These are phyloP conservation scores for Dactylellina drechsleri DNA, from an alignment of 2,329 filamentous ascomycete genomes.

Conservation along the genomic window DNA sequence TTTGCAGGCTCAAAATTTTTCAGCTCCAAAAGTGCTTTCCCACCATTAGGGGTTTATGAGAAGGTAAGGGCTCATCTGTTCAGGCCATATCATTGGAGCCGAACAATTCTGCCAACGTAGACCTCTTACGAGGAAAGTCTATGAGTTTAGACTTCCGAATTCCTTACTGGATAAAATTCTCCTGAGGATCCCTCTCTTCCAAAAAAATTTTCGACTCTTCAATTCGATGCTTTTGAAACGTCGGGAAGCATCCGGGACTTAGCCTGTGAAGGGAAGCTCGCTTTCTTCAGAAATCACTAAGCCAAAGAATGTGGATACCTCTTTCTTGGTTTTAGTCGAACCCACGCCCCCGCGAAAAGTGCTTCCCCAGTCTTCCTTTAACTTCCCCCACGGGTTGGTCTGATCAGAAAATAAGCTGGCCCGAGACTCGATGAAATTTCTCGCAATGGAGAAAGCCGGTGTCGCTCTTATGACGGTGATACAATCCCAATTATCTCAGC, in stretches of 20 bases:
- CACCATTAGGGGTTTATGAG: too few relatives aligned
- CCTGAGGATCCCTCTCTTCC: neutral
- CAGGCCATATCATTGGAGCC: neutral
- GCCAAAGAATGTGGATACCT: conserved; percentile 8
- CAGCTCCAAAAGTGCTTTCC: too few relatives aligned
- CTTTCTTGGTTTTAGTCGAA: conserved; percentile 37
- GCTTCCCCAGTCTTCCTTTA: conserved; percentile 44
- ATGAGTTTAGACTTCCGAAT: conserved; percentile 6
- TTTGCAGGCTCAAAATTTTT: too few relatives aligned
- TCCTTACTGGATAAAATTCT: conserved; percentile 21
- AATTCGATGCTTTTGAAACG: neutral
- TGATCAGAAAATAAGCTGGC: neutral
- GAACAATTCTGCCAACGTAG: neutral
- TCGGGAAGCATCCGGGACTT: conserved; percentile 43
- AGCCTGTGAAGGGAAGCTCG: conserved; percentile 23
- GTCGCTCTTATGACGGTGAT: neutral
- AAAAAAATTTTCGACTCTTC: neutral
- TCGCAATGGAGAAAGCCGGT: neutral
- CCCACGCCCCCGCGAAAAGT: conserved; percentile 42
- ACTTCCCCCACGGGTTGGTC: conserved; percentile 35
- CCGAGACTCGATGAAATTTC: neutral
- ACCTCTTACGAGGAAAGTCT: neutral
- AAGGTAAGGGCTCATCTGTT: conserved; percentile 1
- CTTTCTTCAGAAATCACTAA: conserved; percentile 6
- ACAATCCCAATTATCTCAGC: conserved; percentile 11